phyloP scores from a whole-genome alignment of 73 alveolate species.

The Diophrys appendiculata region DNA sequence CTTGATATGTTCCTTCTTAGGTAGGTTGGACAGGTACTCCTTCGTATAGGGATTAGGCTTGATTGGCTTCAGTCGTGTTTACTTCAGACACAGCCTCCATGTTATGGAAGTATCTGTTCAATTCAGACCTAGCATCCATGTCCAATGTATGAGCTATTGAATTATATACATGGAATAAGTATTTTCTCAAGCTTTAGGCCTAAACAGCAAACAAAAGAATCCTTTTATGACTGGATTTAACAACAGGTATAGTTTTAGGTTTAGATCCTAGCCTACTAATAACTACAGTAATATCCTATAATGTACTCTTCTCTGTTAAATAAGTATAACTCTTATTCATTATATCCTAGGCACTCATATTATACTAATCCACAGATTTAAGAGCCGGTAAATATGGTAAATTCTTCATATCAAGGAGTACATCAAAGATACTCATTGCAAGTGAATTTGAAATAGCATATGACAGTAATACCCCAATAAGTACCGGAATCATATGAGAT shows the following conservation, averaged over 20 bases:
- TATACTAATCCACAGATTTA: conserved; percentile 72
- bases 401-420: conserved; percentile 78
- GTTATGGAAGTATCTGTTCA: conserved; percentile 14
- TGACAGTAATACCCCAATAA: conserved; percentile 76
- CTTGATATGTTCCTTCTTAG: not conserved
- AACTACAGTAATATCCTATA: conserved; percentile 26
- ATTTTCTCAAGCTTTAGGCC: conserved; percentile 52
- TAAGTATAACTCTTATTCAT: conserved; percentile 66
- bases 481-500: conserved; percentile 75
- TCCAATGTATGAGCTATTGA: conserved; percentile 17
- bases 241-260: conserved; percentile 54
- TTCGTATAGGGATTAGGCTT: not conserved
- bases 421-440: conserved; percentile 88
- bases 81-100: conserved; percentile 3
- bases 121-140: conserved; percentile 1
- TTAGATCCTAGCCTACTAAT: conserved; percentile 14
- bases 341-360: conserved; percentile 78
- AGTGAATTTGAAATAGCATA: conserved; percentile 77
- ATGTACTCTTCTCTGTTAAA: conserved; percentile 28
- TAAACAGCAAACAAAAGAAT: conserved; percentile 30
- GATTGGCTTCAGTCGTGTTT: not conserved
- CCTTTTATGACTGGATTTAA: conserved; percentile 43
- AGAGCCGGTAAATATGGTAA: conserved; percentile 90
- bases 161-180: conserved; percentile 34
- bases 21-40: conserved; percentile 5